Conservation (phyloP, 75 land plant species). For the Cupressus sempervirens region DNA sequence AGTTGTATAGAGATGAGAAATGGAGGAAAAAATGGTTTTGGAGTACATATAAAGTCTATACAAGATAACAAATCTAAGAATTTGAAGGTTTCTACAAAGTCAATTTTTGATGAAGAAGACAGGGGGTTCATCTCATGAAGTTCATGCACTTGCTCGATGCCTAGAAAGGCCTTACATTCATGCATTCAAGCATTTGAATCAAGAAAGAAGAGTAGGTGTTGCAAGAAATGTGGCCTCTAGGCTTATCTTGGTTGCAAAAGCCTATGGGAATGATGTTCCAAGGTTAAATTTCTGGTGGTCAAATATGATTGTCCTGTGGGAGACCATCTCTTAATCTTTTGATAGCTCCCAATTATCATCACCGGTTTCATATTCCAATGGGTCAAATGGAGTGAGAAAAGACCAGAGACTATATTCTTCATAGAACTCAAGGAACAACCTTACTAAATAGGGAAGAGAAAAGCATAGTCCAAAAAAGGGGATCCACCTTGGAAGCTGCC, state of each 20-base stretch:
- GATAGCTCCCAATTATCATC: constrained; percentile 30
- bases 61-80: constrained; percentile 17
- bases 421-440: constrained; percentile 23
- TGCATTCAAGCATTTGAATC: constrained; percentile 81
- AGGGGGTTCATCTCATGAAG: constrained; percentile 78
- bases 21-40: constrained; percentile 8
- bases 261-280: constrained; percentile 89
- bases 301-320: constrained; percentile 77
- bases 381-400: constrained; percentile 36
- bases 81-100: constrained; percentile 20
- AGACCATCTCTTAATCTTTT: constrained; percentile 67
- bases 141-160: constrained; percentile 94
- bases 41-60: constrained; percentile 6
- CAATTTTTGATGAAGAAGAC: constrained; percentile 31
- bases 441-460: constrained; percentile 22
- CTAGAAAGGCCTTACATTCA: constrained; percentile 80
- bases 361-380: constrained; percentile 7
- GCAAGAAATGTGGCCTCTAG: constrained; percentile 74
- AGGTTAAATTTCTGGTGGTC: constrained; percentile 98
- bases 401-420: constrained; percentile 24
- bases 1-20: background rate
- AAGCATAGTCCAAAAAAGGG: constrained; percentile 21
- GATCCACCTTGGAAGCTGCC: too few species aligned
- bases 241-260: constrained; percentile 67
- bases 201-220: constrained; percentile 58